A percentile compares a stretch with the other conserved stretches of the same genome.
Conservation (phyloP, 2,329 filamentous ascomycete species). For the Exophiala sideris region DNA sequence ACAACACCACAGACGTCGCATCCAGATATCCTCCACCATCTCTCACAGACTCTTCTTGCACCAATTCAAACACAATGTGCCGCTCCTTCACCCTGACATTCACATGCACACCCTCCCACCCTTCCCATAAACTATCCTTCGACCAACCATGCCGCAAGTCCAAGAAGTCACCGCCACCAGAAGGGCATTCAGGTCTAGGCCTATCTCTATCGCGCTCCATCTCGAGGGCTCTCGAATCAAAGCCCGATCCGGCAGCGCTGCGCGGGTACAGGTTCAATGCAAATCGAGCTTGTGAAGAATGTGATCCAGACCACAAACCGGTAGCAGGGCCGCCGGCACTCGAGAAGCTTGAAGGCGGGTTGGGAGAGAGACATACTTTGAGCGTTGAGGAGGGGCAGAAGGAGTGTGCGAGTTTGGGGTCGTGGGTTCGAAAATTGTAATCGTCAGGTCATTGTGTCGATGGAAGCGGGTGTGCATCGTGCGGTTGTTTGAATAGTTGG, state of each 20-base stretch:
- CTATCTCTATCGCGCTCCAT: background rate
- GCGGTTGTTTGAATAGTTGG: too few species aligned
- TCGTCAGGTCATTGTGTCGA: background rate
- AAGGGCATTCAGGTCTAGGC: background rate
- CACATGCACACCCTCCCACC: constrained; percentile 6
- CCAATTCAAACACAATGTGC: constrained; percentile 1
- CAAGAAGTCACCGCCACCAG: background rate
- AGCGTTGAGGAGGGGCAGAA: constrained; percentile 4
- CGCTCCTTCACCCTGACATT: constrained; percentile 7
- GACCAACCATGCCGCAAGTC: background rate
- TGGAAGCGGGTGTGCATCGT: background rate
- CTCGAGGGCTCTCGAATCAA: background rate
- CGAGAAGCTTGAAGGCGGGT: background rate
- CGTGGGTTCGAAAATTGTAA: constrained; percentile 5
- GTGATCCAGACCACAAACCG: background rate
- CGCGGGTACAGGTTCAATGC: constrained; percentile 5
- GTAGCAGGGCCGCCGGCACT: background rate
- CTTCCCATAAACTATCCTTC: constrained; percentile 2
- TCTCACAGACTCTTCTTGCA: background rate
- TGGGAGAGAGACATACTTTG: constrained; percentile 4
- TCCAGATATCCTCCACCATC: background rate
- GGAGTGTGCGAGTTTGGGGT: background rate
- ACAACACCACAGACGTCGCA: background rate
- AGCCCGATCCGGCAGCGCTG: constrained; percentile 1
- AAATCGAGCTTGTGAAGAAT: constrained; percentile 5